Conservation (phyloP, 176 grass and related monocot species). For the Avena atlantica region DNA sequence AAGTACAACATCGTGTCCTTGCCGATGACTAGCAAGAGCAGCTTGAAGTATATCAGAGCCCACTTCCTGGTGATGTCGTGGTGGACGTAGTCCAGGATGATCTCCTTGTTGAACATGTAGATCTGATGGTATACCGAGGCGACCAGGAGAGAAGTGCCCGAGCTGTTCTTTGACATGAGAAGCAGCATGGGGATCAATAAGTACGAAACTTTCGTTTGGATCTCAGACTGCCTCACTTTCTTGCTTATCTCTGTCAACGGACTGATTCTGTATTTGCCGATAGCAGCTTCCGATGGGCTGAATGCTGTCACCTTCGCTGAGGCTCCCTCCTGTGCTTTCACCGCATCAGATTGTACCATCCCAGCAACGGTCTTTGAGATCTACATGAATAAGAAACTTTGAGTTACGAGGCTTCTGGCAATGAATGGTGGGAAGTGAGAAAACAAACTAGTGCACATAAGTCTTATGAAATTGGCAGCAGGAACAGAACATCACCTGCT, state of each 20-base stretch:
- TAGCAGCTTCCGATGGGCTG: slow-evolving; percentile 69
- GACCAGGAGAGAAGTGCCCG: slow-evolving; percentile 63
- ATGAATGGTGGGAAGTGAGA: not conserved
- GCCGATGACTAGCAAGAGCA: slow-evolving; percentile 75
- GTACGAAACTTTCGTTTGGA: slow-evolving; percentile 52
- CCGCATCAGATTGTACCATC: slow-evolving; percentile 25
- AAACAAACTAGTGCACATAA: slow-evolving; percentile 2
- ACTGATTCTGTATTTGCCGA: slow-evolving; percentile 49
- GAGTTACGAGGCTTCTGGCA: not conserved
- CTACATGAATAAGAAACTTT: slow-evolving; percentile 27
- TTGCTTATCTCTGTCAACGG: slow-evolving; percentile 62
- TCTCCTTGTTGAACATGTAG: slow-evolving; percentile 95
- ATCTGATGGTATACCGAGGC: slow-evolving; percentile 75
- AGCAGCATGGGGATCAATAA: slow-evolving; percentile 69
- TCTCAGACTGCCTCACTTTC: slow-evolving; percentile 66
- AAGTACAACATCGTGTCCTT: slow-evolving; percentile 81
- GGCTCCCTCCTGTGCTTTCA: slow-evolving; percentile 34
- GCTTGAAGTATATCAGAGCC: slow-evolving; percentile 84
- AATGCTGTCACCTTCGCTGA: slow-evolving; percentile 60
- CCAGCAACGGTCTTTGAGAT: slow-evolving; percentile 42
- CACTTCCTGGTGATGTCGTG: slow-evolving; percentile 84
- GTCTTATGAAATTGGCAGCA: not conserved
- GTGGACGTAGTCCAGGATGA: slow-evolving; percentile 84
- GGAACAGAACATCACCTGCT: slow-evolving; percentile 16
- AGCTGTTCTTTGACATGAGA: slow-evolving; percentile 60